Evolutionary conservation across 2,329 filamentous ascomycete genomes (phyloP).

Genomic region (Dendrostoma leiphaemia): DNA sequence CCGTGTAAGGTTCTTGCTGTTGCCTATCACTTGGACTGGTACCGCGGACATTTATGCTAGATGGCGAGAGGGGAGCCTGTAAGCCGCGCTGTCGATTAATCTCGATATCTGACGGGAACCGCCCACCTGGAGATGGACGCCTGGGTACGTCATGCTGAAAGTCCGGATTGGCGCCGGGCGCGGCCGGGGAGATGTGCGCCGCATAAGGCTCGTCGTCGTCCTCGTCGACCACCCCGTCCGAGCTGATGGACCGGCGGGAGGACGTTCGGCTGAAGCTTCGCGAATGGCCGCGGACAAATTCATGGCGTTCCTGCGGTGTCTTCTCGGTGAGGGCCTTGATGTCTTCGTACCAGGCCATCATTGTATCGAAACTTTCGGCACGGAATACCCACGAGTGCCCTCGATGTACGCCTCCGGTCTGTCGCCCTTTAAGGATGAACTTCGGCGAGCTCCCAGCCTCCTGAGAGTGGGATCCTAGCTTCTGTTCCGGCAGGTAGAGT

Average conservation of each 20-base stretch:
- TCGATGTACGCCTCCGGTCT: constrained; percentile 89
- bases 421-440: constrained; percentile 94
- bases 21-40: constrained; percentile 35
- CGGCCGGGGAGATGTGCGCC: constrained; percentile 55
- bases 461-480: constrained; percentile 86
- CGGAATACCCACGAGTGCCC: constrained; percentile 72
- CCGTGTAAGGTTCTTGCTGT: constrained; percentile 33
- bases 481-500: constrained; percentile 89
- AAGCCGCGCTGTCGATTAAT: constrained; percentile 75
- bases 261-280: constrained; percentile 68
- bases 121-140: constrained; percentile 87
- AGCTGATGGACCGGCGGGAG: constrained; percentile 62
- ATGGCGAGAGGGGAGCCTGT: constrained; percentile 75
- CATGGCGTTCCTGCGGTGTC: constrained; percentile 81
- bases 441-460: constrained; percentile 87
- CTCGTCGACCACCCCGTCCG: constrained; percentile 76
- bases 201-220: constrained; percentile 66
- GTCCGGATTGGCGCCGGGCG: constrained; percentile 35
- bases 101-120: constrained; percentile 93
- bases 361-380: constrained; percentile 79
- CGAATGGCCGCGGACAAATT: constrained; percentile 80
- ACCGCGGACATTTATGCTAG: constrained; percentile 72
- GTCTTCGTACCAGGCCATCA: constrained; percentile 95
- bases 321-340: constrained; percentile 88
- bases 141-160: constrained; percentile 50